Evolutionary conservation across 306 rosid genomes (phyloP).

Genomic region (Cucumis cinereus): DNA sequence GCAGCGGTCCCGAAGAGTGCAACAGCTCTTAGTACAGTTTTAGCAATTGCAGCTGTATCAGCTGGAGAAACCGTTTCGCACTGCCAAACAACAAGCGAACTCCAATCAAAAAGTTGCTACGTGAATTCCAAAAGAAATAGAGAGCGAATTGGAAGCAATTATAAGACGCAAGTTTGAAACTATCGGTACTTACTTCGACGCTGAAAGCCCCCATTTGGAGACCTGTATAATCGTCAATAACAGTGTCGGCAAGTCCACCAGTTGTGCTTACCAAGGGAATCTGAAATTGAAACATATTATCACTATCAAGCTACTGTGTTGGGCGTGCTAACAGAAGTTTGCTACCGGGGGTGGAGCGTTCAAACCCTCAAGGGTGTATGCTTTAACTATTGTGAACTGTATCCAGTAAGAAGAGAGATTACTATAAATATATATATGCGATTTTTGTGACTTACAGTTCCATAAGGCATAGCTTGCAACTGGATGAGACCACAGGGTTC

Average conservation of each 20-base stretch:
- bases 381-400: not conserved
- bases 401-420: no score
- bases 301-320: not conserved
- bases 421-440: not conserved
- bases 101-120: not conserved
- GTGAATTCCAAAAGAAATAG: not conserved
- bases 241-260: constrained; percentile 45
- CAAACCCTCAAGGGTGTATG: not conserved
- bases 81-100: constrained; percentile 8
- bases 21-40: constrained; percentile 19
- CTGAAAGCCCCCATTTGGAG: constrained; percentile 31
- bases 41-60: constrained; percentile 22
- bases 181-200: constrained; percentile 20
- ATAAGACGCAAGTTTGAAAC: not conserved
- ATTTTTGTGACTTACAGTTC: constrained; percentile 24
- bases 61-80: constrained; percentile 31
- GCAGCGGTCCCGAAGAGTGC: constrained; percentile 21
- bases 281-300: constrained; percentile 8
- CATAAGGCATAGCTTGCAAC: constrained; percentile 43
- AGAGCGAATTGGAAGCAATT: no score
- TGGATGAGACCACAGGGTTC: constrained; percentile 49
- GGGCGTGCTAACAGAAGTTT: not conserved
- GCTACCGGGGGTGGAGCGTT: no score
- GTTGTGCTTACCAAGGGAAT: constrained; percentile 33
- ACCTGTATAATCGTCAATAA: constrained; percentile 36